Evolutionary conservation across 306 rosid species (phyloP), one percentile per base, ranked within the genome.

Genomic region (Corylus avellana): DNA sequence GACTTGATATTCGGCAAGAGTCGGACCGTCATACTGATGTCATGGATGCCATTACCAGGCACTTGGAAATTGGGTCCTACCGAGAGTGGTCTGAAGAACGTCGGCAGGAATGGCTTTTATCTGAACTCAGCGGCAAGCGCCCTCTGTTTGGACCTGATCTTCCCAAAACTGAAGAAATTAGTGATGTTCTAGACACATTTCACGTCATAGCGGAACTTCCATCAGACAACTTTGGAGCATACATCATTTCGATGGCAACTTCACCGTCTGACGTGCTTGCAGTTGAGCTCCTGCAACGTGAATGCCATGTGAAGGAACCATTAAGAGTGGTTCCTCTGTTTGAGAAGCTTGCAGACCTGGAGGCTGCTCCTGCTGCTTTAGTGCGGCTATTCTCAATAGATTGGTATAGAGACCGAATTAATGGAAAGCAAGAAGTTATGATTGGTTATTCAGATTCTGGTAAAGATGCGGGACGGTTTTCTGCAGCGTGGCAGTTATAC

Each of bases 401-500:
- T 22, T 95, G 98, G 98, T 95, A 95, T 55, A 92, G 62, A 82
- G 82, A 92, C 50, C 87, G 94, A 71, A 92, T 92, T 56, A 51
- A 83, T 16, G 98, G 98, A 81, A 95, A 92, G 87, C 98, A 95
- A 89, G 98, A 95, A 81, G 98, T 95, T 82, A 95, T 95, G 98
- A 95, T 92, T 80, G 98, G 98, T 4, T 95, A 95, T 82, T 95
- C 98, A 0, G 98, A 95, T 80, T 95, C 98, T 22, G 98, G 98
- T 51, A 95, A 95, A 86, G 98, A 95, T 81, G 98, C 98, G 18
- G 98, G 98, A 27, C 90, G 98, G 67, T 85, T 95, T 74, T 92
- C 98, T 77, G 98, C 98, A 48, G 98, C 92, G 59, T 95, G 98
- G 98, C 98, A 95, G 84, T 83, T 95, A 70, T 95, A 91, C 32